Evolutionary conservation across 192 early-diverging fungal species (phyloP), one percentile per base, ranked within the genome.

Genomic region (Backusella luteola): DNA sequence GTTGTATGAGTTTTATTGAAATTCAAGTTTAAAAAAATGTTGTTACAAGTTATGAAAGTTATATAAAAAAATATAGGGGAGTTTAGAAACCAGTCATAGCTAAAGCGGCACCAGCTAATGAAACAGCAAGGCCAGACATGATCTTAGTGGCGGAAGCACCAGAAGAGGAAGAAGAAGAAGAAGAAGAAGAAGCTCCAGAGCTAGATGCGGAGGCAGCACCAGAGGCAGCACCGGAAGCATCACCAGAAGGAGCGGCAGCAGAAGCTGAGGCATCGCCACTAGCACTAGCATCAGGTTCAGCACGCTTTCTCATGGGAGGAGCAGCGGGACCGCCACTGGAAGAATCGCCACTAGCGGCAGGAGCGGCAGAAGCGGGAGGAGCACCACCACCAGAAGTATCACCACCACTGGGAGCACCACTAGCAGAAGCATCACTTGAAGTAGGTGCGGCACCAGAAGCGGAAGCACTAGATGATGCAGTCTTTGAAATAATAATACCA

Each of bases 401-500:
- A 8, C 21, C 53, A 9, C 21, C 8, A 59, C 21, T 9, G 6
- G 56, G 21, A 56, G 21, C 46, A n/a, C 46, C 19, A 49, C 6
- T 17, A 44, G 42, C 53, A 56, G 53, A 3, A 59, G 56, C 56
- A 26, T 11, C 56, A 49, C 19, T 15, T 5, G 15, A 21, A 56
- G 53, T 6, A 26, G 56, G 21, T 21, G 56, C n/a, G 1, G 56
- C 21, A 11, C 56, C 26, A 63, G 56, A 49, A 49, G 46, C 21
- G 9, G 56, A 63, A 63, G 56, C 21, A 63, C 26, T 29, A 49
- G 46, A 49, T 49, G 46, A 49, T 7, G 23, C 56, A 26, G 56
- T 29, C 56, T 63, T 63, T 63, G 56, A 63, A 42, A 78, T 52
- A 26, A 15, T 68, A 36, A 78, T 73, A 19, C 63, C 71, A 53